Base-by-base conservation (phyloP, 148 eudicot genomes). In the Hydrangea macrophylla region DNA sequence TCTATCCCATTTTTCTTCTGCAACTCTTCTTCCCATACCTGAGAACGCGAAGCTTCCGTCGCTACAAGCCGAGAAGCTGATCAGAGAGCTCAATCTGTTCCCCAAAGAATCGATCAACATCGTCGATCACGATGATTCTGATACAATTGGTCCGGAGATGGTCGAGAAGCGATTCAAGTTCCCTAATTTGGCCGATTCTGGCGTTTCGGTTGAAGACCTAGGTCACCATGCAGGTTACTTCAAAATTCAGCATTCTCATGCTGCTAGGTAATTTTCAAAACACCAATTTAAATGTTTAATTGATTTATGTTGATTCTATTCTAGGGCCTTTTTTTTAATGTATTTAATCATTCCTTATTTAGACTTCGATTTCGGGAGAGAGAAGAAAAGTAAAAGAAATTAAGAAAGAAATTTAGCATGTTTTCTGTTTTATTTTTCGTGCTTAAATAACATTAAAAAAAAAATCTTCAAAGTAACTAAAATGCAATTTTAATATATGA, bases 211-310 rank as follows among this genome's bases (percentile, higher is more conserved):
- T 51, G 91, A 92, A 6, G 89, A 92, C 1, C 48, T 92, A n/a
- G 96, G 93, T 30, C 98, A 92, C 65, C 87, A 87, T 74, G 96
- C 98, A 35, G 96, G 98, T 45, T 92, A 92, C 64, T 87, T 85
- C 40, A 67, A 82, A 70, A 85, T 92, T 71, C 26, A 85, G 78
- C 83, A 82, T 67, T 85, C 98, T 68, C 90, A 73, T 64, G 85
- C 80, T 44, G 98, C 98, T 25, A 89, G 81, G 98, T 92, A 57
- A 39, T 32, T 45, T 30, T 9, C 13, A 18, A 25, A 31, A 6
- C 74, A 54, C 64, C 48, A 10, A 18, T 27, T 23, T 60, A n/a
- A n/a, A n/a, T n/a, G 44, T 70, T 65, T 0, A 10, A 18, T 36
- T 37, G 23, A 0, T 4, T 20, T 48, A 15, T 48, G n/a, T 48